Percentiles rank a stretch among this genome's conserved stretches.
phyloP scores from a whole-genome alignment of 192 early-diverging fungal species.

The Backusella luteola region DNA sequence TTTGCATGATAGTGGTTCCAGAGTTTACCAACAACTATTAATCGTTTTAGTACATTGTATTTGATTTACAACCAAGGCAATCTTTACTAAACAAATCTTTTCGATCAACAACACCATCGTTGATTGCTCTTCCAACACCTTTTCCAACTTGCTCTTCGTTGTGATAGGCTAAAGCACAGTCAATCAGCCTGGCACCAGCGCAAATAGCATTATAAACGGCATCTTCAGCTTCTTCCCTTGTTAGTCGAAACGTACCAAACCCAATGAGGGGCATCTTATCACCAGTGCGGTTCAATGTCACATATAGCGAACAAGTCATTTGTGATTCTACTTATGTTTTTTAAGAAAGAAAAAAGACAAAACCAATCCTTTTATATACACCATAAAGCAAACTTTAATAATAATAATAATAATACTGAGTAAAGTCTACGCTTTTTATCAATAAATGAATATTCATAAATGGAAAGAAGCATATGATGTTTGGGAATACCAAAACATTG shows the following conservation, averaged over 20 bases:
- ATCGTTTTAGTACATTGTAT: neutral
- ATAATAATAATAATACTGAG: no score
- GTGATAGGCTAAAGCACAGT: neutral
- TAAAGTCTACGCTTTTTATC: no score
- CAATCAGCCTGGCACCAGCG: neutral
- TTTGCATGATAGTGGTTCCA: slow-evolving; percentile 63
- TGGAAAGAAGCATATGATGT: no score
- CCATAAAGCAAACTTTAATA: no score
- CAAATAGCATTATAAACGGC: neutral
- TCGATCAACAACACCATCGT: slow-evolving; percentile 37
- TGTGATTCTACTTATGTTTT: neutral
- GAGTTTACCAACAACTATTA: slow-evolving; percentile 40
- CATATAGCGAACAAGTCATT: neutral
- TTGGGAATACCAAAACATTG: no score
- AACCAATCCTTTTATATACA: neutral
- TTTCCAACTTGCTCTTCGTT: slow-evolving; percentile 14
- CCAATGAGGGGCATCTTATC: neutral
- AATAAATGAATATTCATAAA: no score
- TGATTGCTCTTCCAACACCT: neutral
- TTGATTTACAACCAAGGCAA: neutral
- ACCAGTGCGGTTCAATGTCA: neutral
- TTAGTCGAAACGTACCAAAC: slow-evolving; percentile 45
- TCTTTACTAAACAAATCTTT: neutral
- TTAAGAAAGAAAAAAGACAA: neutral
- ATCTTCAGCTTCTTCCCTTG: slow-evolving; percentile 36